These are phyloP conservation scores for Dactylellina parvicollis DNA, from an alignment of 2,329 filamentous ascomycete genomes.

Conservation along the genomic window DNA sequence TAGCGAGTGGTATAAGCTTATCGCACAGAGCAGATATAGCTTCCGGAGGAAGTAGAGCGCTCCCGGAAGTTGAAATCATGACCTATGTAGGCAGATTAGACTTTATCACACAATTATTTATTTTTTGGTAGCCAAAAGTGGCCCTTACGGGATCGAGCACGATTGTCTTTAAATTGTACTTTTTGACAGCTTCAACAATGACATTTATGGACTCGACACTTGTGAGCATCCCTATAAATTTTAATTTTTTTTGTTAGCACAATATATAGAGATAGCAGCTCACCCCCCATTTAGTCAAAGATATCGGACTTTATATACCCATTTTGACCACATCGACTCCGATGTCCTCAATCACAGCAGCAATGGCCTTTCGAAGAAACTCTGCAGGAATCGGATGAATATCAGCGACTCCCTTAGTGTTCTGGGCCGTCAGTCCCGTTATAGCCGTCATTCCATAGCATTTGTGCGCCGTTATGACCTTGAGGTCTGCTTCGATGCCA, in stretches of 20 bases:
- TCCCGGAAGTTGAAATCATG: constrained; percentile 87
- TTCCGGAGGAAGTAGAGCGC: constrained; percentile 72
- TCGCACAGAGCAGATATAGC: constrained; percentile 72
- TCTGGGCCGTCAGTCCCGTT: constrained; percentile 94
- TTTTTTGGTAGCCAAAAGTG: background rate
- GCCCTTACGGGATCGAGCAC: constrained; percentile 76
- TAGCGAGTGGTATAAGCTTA: constrained; percentile 72
- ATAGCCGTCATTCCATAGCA: constrained; percentile 97
- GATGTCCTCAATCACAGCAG: constrained; percentile 83
- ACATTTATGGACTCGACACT: constrained; percentile 75
- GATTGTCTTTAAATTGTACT: constrained; percentile 68
- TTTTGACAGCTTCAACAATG: constrained; percentile 72
- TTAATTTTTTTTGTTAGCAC: no score
- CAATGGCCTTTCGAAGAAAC: constrained; percentile 86
- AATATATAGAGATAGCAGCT: no score
- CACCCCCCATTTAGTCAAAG: no score
- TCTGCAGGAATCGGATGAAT: constrained; percentile 81
- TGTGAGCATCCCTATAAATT: constrained; percentile 77
- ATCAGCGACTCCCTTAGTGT: constrained; percentile 82
- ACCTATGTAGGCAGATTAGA: constrained; percentile 68
- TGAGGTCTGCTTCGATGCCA: constrained; percentile 96
- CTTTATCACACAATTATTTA: background rate
- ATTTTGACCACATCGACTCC: constrained; percentile 91
- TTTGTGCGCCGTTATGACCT: constrained; percentile 88
- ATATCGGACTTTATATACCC: constrained; percentile 74